A percentile compares a stretch with the other conserved stretches of the same genome.
phyloP scores from a whole-genome alignment of 2,329 filamentous ascomycete genomes.

The Botrytis paeoniae region DNA sequence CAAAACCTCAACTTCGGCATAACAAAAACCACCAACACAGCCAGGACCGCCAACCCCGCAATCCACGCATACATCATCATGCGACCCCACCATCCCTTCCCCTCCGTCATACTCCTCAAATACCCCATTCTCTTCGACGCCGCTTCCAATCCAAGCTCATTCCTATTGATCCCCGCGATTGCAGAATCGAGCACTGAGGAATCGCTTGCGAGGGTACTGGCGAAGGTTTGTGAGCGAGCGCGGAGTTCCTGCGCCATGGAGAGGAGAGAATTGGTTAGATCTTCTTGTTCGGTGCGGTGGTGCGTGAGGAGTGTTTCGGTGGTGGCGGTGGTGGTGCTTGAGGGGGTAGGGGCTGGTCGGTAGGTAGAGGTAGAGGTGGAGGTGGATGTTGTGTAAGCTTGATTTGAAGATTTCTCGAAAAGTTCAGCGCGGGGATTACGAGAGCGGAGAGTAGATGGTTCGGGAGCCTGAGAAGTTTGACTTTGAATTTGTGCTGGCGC shows the following conservation, averaged over 20 bases:
- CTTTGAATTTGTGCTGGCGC: slow-evolving; percentile 11
- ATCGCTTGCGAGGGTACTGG: slow-evolving; percentile 65
- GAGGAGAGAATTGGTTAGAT: slow-evolving; percentile 76
- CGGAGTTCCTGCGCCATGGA: slow-evolving; percentile 77
- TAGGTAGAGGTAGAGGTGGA: slow-evolving; percentile 38
- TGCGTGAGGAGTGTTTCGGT: slow-evolving; percentile 72
- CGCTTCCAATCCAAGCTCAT: slow-evolving; percentile 70
- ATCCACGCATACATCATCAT: slow-evolving; percentile 84
- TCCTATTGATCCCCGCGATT: slow-evolving; percentile 72
- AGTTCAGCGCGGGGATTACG: slow-evolving; percentile 23
- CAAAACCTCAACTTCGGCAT: slow-evolving; percentile 85
- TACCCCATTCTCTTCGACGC: slow-evolving; percentile 75
- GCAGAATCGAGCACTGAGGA: slow-evolving; percentile 71
- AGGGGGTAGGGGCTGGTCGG: slow-evolving; percentile 28
- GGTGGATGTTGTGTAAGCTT: slow-evolving; percentile 34
- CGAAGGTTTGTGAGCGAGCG: slow-evolving; percentile 68
- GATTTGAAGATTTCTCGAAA: background rate
- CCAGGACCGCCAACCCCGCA: slow-evolving; percentile 73
- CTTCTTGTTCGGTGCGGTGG: slow-evolving; percentile 78
- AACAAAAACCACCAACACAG: slow-evolving; percentile 81
- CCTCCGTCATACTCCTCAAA: slow-evolving; percentile 78
- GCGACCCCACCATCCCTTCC: slow-evolving; percentile 75
- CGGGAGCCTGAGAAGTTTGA: slow-evolving; percentile 10
- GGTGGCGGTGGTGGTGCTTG: slow-evolving; percentile 52
- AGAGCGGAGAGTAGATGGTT: slow-evolving; percentile 30